Conservation (phyloP, 225 moss, liverwort and hornwort genomes). For the Ulota crispa region DNA sequence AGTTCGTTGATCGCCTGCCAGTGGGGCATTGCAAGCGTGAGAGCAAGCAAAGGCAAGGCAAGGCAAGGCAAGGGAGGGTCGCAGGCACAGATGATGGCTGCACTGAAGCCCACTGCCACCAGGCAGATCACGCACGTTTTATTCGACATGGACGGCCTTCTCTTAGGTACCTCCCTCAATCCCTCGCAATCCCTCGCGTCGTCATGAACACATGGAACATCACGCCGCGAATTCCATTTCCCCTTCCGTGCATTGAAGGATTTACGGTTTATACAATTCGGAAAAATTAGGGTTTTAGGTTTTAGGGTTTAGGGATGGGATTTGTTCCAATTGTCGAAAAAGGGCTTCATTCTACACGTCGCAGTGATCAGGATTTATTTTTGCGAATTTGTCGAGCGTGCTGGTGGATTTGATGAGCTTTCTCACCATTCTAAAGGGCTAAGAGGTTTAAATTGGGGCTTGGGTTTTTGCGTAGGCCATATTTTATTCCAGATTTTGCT, state of each 20-base stretch:
- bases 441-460: too few relatives aligned
- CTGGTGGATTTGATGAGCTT: slow-evolving; percentile 8
- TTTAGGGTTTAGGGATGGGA: background rate
- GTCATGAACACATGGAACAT: background rate
- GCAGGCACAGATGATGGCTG: slow-evolving; percentile 34
- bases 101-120: slow-evolving; percentile 7
- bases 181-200: background rate
- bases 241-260: background rate
- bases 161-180: slow-evolving; percentile 52
- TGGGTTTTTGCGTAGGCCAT: background rate
- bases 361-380: background rate
- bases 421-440: background rate
- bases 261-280: background rate
- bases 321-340: background rate
- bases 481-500: background rate
- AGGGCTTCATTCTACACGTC: background rate
- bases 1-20: too few relatives aligned
- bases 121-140: slow-evolving; percentile 69
- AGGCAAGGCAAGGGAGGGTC: background rate
- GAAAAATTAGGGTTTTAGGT: slow-evolving; percentile 12
- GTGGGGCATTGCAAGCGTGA: background rate
- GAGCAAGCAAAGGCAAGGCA: background rate
- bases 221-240: background rate
- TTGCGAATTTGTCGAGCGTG: background rate
- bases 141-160: slow-evolving; percentile 97